A percentile compares a stretch with the other conserved stretches of the same genome.
phyloP scores from a whole-genome alignment of 441 rosid genomes.

The Lepidium campestre region DNA sequence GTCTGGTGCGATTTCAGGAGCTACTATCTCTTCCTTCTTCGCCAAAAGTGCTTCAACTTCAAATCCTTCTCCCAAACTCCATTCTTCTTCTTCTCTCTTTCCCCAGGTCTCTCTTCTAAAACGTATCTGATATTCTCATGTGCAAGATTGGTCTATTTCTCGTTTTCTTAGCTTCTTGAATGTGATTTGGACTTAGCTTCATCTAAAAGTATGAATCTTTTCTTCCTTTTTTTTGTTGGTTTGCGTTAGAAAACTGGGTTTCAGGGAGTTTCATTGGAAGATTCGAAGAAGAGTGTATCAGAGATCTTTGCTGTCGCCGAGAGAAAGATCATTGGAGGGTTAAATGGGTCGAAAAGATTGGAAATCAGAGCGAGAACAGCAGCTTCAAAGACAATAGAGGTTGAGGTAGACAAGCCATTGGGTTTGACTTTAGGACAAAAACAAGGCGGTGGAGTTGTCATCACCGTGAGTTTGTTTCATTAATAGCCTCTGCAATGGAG shows the following conservation, averaged over 20 bases:
- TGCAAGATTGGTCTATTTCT: not conserved
- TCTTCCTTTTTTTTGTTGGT: not conserved
- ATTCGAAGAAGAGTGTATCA: conserved; percentile 46
- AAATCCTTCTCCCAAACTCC: conserved; percentile 30
- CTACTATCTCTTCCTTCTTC: conserved; percentile 42
- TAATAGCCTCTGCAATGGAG: not conserved
- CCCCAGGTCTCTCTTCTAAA: conserved; percentile 1
- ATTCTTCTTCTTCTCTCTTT: conserved; percentile 1
- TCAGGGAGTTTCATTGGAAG: conserved; percentile 61
- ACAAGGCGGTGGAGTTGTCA: conserved; percentile 80
- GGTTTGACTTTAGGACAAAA: conserved; percentile 91
- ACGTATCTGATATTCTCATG: not conserved
- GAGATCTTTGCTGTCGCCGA: conserved; percentile 32
- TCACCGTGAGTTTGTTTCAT: conserved; percentile 51
- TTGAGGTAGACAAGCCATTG: conserved; percentile 88
- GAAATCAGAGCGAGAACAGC: conserved; percentile 64
- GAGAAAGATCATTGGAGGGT: conserved; percentile 14
- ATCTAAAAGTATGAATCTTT: conserved; percentile 11
- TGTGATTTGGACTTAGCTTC: not conserved
- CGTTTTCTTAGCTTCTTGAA: not conserved
- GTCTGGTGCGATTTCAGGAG: conserved; percentile 49
- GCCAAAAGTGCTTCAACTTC: conserved; percentile 30
- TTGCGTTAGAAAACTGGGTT: conserved; percentile 46
- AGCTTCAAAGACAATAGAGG: conserved; percentile 75
- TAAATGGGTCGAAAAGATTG: conserved; percentile 28